Base-by-base conservation (phyloP, 2,329 filamentous ascomycete species). In the Arthrobotrys conoides region DNA sequence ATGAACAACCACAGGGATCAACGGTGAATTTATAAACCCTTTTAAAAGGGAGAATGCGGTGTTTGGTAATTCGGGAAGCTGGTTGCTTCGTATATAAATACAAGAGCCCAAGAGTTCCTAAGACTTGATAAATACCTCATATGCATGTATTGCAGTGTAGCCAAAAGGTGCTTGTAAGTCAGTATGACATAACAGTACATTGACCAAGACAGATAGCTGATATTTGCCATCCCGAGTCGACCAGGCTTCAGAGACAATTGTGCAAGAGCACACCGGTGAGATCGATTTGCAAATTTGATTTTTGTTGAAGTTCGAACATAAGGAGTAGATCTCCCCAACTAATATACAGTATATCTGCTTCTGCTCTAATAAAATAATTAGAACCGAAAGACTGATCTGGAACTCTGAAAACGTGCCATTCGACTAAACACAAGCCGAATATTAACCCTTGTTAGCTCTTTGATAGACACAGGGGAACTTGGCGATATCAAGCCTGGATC, bases 401-500 rank as follows among this genome's bases (percentile, higher is more conserved):
- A 20, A 33, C 16, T 8, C 8, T 12, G 30, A 38, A 30, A 59
- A 59, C 30, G n/a, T 20, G 33, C 53, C n/a, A 10, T 10, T 61
- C 20, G 57, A 44, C 30, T 59, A 38, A n/a, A 0, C 5, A n/a
- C 30, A 61, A 61, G 20, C 36, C 12, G 33, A 44, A 44, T 12
- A 12, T 61, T 61, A 2, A 61, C n/a, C 57, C 57, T 61, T 44
- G 57, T 27, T 27, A 30, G 33, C 20, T 41, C 5, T 41, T 61
- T 27, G 57, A 61, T 61, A 27, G 57, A n/a, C 57, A 61, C 57
- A 61, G 36, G 57, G 57, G 57, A 61, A 27, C 57, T 61, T 61
- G 57, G 57, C 57, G 57, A 61, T 61, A 61, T 61, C 57, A 61
- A 61, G 36, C 57, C 57, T 61, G 57, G 57, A 61, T 41, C 57